A percentile compares a stretch with the other conserved stretches of the same genome.
Evolutionary conservation across 2,329 filamentous ascomycete species (phyloP).

Genomic region (Neonectria sp.): DNA sequence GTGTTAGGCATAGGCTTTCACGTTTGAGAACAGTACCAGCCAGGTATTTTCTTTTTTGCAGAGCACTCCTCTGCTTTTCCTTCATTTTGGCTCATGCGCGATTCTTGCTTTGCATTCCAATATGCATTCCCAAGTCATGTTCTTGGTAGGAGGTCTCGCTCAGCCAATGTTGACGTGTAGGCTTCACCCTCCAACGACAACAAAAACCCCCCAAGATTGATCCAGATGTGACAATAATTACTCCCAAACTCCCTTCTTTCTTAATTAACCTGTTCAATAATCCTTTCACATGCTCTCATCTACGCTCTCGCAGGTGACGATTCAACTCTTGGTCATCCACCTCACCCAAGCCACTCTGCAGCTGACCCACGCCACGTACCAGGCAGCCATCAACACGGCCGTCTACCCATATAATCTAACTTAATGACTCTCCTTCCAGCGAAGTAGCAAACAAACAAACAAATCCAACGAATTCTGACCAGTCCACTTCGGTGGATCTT

Average conservation of each 20-base stretch:
- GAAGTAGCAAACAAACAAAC: constrained; percentile 13
- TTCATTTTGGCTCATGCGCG: background rate
- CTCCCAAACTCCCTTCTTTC: background rate
- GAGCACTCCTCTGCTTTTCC: background rate
- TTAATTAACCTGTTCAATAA: background rate
- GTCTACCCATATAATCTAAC: background rate
- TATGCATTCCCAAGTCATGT: background rate
- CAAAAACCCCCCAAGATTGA: background rate
- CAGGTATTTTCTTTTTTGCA: background rate
- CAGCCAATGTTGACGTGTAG: background rate
- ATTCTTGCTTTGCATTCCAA: background rate
- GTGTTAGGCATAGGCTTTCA: background rate
- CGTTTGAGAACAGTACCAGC: background rate
- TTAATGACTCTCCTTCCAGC: background rate
- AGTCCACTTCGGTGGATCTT: constrained; percentile 17
- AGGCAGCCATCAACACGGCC: background rate
- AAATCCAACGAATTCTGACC: too few relatives aligned
- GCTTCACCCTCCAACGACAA: background rate
- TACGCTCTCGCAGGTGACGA: background rate
- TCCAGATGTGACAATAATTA: background rate
- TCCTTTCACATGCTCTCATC: background rate
- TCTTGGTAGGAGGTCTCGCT: background rate
- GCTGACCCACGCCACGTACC: background rate
- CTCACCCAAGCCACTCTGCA: background rate
- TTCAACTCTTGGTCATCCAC: background rate